A percentile compares a stretch with the other conserved stretches of the same genome.
Conservation (phyloP, 306 rosid genomes). For the Rubus parviflorus region DNA sequence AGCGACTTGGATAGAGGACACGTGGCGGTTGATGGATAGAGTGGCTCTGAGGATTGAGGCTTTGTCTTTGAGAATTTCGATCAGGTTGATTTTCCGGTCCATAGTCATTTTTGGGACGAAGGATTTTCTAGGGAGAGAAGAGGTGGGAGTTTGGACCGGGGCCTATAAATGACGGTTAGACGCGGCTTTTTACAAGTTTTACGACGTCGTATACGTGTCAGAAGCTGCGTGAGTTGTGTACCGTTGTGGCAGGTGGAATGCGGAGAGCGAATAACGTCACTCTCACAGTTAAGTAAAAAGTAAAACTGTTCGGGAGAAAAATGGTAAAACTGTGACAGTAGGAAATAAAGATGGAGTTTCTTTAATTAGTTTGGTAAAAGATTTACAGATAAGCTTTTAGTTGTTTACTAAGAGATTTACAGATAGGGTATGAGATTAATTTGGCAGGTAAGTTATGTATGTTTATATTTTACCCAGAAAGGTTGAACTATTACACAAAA, state of each 20-base stretch:
- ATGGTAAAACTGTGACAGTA: not conserved
- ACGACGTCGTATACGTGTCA: slow-evolving; percentile 9
- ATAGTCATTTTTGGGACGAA: slow-evolving; percentile 10
- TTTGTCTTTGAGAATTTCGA: slow-evolving; percentile 59
- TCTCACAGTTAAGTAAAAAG: not conserved
- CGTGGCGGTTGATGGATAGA: slow-evolving; percentile 46
- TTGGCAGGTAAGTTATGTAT: not conserved
- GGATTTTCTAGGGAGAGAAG: not conserved
- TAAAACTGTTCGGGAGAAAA: not conserved
- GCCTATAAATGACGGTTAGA: slow-evolving; percentile 1
- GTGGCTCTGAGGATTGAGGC: slow-evolving; percentile 62
- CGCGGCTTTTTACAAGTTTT: slow-evolving; percentile 5
- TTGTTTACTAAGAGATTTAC: not conserved
- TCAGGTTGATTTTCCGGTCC: slow-evolving; percentile 41
- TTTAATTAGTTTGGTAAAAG: not conserved
- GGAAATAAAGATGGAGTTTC: not conserved
- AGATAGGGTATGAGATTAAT: not conserved
- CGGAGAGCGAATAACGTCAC: not conserved
- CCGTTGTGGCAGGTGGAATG: not conserved
- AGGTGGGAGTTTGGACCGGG: not conserved
- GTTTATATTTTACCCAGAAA: not conserved
- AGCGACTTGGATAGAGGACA: slow-evolving; percentile 42
- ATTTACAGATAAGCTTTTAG: not conserved
- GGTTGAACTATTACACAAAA: not conserved
- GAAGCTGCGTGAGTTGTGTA: not conserved